phyloP scores from a whole-genome alignment of 768 basidiomycete genomes.

The Rhizopogon rudus region DNA sequence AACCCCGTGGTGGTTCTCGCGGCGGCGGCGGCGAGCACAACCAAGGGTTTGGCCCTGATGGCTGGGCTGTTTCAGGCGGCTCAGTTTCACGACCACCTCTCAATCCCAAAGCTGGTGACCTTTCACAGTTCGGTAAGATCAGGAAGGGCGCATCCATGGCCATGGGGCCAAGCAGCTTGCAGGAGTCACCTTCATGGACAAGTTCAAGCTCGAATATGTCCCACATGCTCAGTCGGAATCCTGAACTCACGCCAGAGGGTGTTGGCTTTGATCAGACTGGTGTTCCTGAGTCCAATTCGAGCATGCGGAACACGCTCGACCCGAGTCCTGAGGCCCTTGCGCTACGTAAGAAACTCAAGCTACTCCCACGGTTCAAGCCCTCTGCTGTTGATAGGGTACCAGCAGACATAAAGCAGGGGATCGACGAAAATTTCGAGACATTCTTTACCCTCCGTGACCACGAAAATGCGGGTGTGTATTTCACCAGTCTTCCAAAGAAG shows the following conservation, averaged over 20 bases:
- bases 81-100: conserved; percentile 44
- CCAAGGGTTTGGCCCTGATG: conserved; percentile 66
- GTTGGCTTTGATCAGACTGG: conserved; percentile 43
- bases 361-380: conserved; percentile 74
- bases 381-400: conserved; percentile 43
- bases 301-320: no score
- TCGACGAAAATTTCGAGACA: conserved; percentile 79
- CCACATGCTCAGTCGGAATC: conserved; percentile 68
- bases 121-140: conserved; percentile 88
- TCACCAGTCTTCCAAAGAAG: conserved; percentile 62
- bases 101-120: conserved; percentile 71
- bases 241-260: conserved; percentile 52
- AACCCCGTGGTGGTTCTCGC: conserved; percentile 89
- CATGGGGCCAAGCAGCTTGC: conserved; percentile 82
- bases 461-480: conserved; percentile 85
- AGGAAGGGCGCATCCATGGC: conserved; percentile 62
- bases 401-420: conserved; percentile 65
- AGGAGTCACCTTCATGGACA: conserved; percentile 72
- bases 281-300: conserved; percentile 34
- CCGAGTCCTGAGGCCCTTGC: conserved; percentile 3
- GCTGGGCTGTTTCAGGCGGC: conserved; percentile 74
- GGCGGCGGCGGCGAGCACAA: conserved; percentile 78
- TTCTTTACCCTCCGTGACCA: conserved; percentile 81
- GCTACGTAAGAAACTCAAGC: conserved; percentile 66
- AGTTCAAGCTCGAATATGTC: conserved; percentile 84